Evolutionary conservation across 768 basidiomycete species (phyloP).

Genomic region (Pisolithus sp.): DNA sequence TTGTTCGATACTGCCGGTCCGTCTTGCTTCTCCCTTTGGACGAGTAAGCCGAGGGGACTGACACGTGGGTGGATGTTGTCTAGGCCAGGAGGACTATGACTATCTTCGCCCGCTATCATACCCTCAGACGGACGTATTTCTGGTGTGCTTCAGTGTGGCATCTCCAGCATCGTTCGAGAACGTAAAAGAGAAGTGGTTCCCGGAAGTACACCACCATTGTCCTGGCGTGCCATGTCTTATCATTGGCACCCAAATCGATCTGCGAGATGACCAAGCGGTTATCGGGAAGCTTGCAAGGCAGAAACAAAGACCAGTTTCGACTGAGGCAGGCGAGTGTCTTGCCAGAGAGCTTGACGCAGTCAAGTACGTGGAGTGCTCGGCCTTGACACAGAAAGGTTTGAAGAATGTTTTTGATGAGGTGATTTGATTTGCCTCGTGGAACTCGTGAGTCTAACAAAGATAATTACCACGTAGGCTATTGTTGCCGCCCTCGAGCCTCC

Average conservation of each 20-base stretch:
- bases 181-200: conserved; percentile 99
- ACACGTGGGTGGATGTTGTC: conserved; percentile 9
- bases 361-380: conserved; percentile 99
- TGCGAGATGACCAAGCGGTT: conserved; percentile 89
- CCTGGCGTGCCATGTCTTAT: conserved; percentile 98
- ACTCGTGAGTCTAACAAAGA: conserved; percentile 1
- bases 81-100: conserved; percentile 99
- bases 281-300: conserved; percentile 93
- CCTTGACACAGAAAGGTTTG: conserved; percentile 96
- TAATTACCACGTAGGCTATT: conserved; percentile 61
- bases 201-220: conserved; percentile 99
- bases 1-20: conserved; percentile 97
- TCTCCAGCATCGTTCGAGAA: conserved; percentile 99
- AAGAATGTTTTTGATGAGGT: conserved; percentile 99
- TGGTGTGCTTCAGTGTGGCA: conserved; percentile 99
- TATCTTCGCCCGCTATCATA: conserved; percentile 98
- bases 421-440: conserved; percentile 6
- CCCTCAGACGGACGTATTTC: conserved; percentile 99
- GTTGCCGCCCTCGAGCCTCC: conserved; percentile 98
- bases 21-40: conserved; percentile 24
- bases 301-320: conserved; percentile 93
- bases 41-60: background rate
- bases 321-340: conserved; percentile 88
- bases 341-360: conserved; percentile 97
- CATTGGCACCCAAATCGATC: conserved; percentile 96